Percentiles rank a stretch among this genome's conserved stretches.
Evolutionary conservation across 192 early-diverging fungal species (phyloP).

Genomic region (Mortierella claussenii): DNA sequence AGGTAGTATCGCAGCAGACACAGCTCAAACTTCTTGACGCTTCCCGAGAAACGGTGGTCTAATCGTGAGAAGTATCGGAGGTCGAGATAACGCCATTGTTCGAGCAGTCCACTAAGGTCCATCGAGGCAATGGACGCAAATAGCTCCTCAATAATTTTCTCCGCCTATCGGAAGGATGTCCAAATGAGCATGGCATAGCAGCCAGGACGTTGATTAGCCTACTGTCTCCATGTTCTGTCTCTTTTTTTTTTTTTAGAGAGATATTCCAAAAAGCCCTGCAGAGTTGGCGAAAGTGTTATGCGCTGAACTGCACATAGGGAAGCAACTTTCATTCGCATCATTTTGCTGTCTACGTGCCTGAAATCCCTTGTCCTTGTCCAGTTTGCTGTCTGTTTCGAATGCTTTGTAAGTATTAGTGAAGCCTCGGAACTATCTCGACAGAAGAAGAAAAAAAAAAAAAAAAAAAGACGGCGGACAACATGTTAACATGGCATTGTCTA

Average conservation of each 20-base stretch:
- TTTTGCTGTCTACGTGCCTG: conserved; percentile 55
- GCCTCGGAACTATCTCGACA: conserved; percentile 65
- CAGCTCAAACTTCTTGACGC: conserved; percentile 69
- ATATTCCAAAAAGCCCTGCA: too few species aligned
- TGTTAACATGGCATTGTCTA: too few species aligned
- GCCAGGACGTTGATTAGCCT: too few species aligned
- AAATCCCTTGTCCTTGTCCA: conserved; percentile 70
- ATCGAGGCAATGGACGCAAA: conserved; percentile 56
- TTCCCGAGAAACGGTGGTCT: conserved; percentile 65
- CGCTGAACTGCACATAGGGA: too few species aligned
- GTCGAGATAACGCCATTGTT: conserved; percentile 72
- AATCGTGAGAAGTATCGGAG: conserved; percentile 71
- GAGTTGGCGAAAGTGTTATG: too few species aligned
- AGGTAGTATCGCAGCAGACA: conserved; percentile 69
- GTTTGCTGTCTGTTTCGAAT: conserved; percentile 63
- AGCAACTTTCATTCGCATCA: too few species aligned
- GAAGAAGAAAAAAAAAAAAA: too few species aligned
- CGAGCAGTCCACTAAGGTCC: conserved; percentile 62
- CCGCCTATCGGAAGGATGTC: conserved; percentile 50
- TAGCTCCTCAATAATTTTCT: conserved; percentile 73
- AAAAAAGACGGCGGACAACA: too few species aligned
- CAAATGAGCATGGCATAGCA: too few species aligned
- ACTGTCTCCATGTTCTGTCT: not conserved
- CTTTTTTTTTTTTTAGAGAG: not conserved
- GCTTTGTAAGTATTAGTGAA: conserved; percentile 67